phyloP scores from a whole-genome alignment of 768 basidiomycete genomes.

The Lentinula boryana region DNA sequence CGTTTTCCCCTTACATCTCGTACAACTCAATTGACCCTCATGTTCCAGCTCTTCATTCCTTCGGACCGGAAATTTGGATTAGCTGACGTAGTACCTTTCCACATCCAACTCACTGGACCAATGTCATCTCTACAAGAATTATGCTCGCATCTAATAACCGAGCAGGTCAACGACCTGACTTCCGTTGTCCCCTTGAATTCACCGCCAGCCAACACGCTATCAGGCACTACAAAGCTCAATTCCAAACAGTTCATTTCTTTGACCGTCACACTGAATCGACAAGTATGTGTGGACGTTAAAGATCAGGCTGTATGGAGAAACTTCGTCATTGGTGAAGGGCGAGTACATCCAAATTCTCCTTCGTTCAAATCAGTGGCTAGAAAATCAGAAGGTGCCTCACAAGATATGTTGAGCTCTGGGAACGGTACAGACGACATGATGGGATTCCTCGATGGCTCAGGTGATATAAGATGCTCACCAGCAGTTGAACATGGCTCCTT shows the following conservation, averaged over 20 bases:
- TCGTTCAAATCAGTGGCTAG: background rate
- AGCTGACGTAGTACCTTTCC: conserved; percentile 55
- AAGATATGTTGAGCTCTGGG: background rate
- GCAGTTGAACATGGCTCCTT: background rate
- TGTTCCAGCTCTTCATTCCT: conserved; percentile 53
- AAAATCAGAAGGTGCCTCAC: background rate
- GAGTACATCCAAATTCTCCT: background rate
- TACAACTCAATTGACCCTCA: background rate
- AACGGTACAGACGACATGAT: background rate
- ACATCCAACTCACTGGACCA: conserved; percentile 51
- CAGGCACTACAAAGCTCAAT: background rate
- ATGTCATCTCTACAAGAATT: conserved; percentile 40
- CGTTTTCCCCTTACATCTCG: background rate
- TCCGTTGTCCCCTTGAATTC: background rate
- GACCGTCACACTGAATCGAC: background rate
- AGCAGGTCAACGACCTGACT: background rate
- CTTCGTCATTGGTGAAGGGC: background rate
- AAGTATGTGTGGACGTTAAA: background rate
- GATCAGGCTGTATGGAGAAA: background rate
- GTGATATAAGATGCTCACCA: background rate
- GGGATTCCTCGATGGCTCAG: background rate
- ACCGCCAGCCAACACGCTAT: background rate
- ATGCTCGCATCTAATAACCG: conserved; percentile 5
- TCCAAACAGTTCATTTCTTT: background rate
- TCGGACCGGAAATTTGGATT: conserved; percentile 47